Base-by-base conservation (phyloP, 805 yeast genomes). In the Lachancea waltii region DNA sequence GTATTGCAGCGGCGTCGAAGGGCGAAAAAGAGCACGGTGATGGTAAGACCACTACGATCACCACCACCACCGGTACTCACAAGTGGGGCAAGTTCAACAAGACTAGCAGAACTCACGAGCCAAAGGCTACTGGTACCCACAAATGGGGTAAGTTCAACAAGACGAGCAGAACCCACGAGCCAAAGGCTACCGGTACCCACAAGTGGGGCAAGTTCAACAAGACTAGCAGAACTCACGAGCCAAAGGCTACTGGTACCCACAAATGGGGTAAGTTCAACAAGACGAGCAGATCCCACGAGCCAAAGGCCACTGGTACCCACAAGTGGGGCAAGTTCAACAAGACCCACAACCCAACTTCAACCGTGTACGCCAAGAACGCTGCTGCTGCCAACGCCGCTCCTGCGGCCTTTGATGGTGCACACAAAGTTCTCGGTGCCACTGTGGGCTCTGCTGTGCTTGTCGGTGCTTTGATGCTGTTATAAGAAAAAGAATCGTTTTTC, bases 81-180 rank as follows among this genome's bases (percentile, higher is more conserved):
- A 67, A 58, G 43, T 62, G 61, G 45, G 81, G 80, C 42, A 65
- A 68, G 50, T 75, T 75, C 54, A 67, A 75, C 67, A 69, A 68
- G 53, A 67, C 72, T 39, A 37, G 38, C 32, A 44, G 50, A 5
- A 48, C 60, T 7, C 36, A 50, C 13, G 44, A 60, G n/a, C 45
- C 70, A 5, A 47, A 53, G 45, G 24, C 61, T 17, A 61, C 73
- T 43, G 73, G 73, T 45, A 77, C 83, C 39, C 81, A 77, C 65
- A 69, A 60, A 45, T 66, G 65, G 47, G 84, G 84, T 48, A 68
- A 68, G 53, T 69, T 74, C 66, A 67, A 68, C 59, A 65, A 69
- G 53, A 67, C 72, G 40, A 37, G 38, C 30, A 44, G 50, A 5
- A 48, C 60, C 7, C 37, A 50, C 11, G 44, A 60, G 11, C 46